A percentile compares a stretch with the other conserved stretches of the same genome.
Evolutionary conservation across 768 basidiomycete genomes (phyloP).

Genomic region (Leccinum incarnatum): DNA sequence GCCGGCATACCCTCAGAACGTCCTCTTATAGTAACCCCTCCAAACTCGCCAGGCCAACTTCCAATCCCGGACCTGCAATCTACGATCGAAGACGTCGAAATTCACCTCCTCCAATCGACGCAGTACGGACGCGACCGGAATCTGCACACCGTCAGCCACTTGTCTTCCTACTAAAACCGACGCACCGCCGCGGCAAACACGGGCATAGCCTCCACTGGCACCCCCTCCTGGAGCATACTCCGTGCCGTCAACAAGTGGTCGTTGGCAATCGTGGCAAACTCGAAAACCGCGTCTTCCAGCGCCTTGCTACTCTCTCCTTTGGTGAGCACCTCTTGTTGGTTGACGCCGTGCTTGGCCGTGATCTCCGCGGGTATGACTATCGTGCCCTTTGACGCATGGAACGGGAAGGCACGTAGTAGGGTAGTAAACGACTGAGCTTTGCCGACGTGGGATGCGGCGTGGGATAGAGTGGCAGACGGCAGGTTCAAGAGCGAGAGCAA

Average conservation of each 20-base stretch:
- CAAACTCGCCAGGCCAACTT: constrained; percentile 73
- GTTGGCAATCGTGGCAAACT: constrained; percentile 78
- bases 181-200: constrained; percentile 72
- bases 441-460: constrained; percentile 82
- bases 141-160: constrained; percentile 37
- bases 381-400: constrained; percentile 66
- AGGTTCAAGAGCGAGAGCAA: constrained; percentile 65
- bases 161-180: constrained; percentile 14
- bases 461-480: constrained; percentile 56
- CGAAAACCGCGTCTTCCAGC: constrained; percentile 76
- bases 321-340: constrained; percentile 76
- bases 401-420: constrained; percentile 74
- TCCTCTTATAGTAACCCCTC: constrained; percentile 47
- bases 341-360: constrained; percentile 72
- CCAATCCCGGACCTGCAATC: constrained; percentile 69
- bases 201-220: constrained; percentile 61
- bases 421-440: constrained; percentile 68
- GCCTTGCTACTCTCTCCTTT: constrained; percentile 51
- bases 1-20: constrained; percentile 35
- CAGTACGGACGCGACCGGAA: constrained; percentile 66
- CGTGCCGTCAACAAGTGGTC: constrained; percentile 77
- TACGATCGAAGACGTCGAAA: constrained; percentile 70
- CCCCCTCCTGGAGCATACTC: constrained; percentile 58
- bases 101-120: constrained; percentile 61
- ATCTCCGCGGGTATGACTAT: constrained; percentile 82